Evolutionary conservation across 768 basidiomycete species (phyloP).

Genomic region (Tulasnella sp.): DNA sequence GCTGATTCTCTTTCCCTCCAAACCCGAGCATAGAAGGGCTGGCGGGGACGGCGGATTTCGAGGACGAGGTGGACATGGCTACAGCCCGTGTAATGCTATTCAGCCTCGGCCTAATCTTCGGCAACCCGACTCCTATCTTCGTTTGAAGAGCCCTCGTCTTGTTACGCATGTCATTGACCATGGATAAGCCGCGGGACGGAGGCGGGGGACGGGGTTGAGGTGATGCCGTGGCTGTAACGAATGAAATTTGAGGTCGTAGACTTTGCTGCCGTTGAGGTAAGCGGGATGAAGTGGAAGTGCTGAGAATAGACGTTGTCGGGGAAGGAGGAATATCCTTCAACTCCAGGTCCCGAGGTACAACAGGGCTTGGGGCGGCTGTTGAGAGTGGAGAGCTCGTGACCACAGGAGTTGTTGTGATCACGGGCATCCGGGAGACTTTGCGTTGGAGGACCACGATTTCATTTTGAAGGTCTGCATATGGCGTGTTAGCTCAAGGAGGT

Average conservation of each 20-base stretch:
- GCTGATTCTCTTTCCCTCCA: background rate
- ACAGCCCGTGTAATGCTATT: background rate
- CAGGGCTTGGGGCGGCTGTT: background rate
- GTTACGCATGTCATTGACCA: slow-evolving; percentile 10
- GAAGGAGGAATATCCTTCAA: background rate
- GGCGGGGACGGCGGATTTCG: background rate
- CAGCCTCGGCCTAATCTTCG: background rate
- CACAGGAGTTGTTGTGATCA: background rate
- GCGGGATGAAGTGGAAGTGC: background rate
- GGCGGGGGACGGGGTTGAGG: background rate
- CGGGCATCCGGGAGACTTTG: background rate
- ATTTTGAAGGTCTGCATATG: background rate
- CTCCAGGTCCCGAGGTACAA: background rate
- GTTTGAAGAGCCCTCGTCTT: slow-evolving; percentile 8
- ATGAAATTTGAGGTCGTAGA: background rate
- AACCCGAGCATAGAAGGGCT: background rate
- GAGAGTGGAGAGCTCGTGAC: background rate
- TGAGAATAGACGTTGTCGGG: background rate
- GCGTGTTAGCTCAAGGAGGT: background rate
- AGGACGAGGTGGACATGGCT: background rate
- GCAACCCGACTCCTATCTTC: slow-evolving; percentile 5
- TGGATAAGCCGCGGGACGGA: background rate
- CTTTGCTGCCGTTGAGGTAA: background rate
- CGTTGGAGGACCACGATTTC: background rate
- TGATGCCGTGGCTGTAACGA: background rate